Conservation (phyloP, 192 early-diverging fungal genomes). For the Radiomyces spectabilis region DNA sequence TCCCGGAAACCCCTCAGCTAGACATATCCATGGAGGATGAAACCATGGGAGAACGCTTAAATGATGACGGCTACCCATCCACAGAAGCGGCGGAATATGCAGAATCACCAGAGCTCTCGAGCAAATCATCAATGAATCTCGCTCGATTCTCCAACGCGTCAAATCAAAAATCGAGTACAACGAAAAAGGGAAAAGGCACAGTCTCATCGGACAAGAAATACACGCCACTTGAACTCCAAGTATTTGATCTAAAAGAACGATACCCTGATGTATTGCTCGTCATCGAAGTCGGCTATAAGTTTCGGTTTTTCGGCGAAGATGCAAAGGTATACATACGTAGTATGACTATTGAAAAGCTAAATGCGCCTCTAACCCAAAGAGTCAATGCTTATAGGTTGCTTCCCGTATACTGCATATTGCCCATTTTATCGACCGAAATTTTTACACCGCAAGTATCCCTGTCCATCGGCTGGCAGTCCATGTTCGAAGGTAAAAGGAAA, state of each 20-base stretch:
- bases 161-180: too few relatives aligned
- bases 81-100: too few relatives aligned
- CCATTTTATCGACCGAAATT: slow-evolving; percentile 69
- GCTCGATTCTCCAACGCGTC: too few relatives aligned
- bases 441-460: slow-evolving; percentile 77
- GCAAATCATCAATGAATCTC: too few relatives aligned
- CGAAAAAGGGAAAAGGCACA: too few relatives aligned
- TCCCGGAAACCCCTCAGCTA: too few relatives aligned
- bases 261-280: slow-evolving; percentile 70
- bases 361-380: not conserved
- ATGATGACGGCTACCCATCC: too few relatives aligned
- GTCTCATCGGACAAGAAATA: too few relatives aligned
- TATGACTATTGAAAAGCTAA: not conserved
- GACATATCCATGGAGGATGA: too few relatives aligned
- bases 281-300: slow-evolving; percentile 95
- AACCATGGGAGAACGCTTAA: too few relatives aligned
- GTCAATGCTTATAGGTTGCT: slow-evolving; percentile 41
- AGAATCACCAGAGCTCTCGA: too few relatives aligned
- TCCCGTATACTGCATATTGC: slow-evolving; percentile 74
- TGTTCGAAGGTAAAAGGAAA: slow-evolving; percentile 51
- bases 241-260: slow-evolving; percentile 61
- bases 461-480: slow-evolving; percentile 72
- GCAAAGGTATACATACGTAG: slow-evolving; percentile 50
- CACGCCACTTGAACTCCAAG: slow-evolving; percentile 83
- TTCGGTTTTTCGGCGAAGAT: slow-evolving; percentile 85